Evolutionary conservation across 495 filamentous ascomycete species (phyloP).

Genomic region (Penicillium malachiteum): DNA sequence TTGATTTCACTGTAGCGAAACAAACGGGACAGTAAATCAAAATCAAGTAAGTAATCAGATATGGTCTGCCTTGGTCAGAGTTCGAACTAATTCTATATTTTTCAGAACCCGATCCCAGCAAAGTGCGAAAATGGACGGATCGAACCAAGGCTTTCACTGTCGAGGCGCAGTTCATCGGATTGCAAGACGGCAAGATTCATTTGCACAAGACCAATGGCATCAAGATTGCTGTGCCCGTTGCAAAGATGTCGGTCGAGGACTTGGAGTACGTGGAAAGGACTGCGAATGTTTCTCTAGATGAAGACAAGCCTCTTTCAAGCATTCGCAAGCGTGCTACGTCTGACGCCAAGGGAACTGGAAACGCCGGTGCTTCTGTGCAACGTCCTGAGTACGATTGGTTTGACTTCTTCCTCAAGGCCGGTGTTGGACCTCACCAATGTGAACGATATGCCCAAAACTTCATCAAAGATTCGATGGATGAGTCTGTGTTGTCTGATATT

Average conservation of each 20-base stretch:
- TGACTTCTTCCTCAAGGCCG: constrained; percentile 92
- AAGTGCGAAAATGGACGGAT: constrained; percentile 91
- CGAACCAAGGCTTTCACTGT: constrained; percentile 94
- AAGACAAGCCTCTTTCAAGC: constrained; percentile 91
- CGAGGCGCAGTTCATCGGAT: constrained; percentile 92
- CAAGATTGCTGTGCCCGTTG: constrained; percentile 92
- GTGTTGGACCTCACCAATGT: constrained; percentile 86
- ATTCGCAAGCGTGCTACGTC: constrained; percentile 46
- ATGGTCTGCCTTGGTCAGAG: not conserved
- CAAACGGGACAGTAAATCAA: constrained; percentile 66
- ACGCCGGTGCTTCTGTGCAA: constrained; percentile 56
- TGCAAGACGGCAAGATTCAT: constrained; percentile 91
- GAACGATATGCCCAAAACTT: constrained; percentile 92
- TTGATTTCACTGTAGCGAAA: constrained; percentile 56
- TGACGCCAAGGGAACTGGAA: constrained; percentile 24
- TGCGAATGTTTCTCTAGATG: constrained; percentile 87
- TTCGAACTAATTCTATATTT: constrained; percentile 16
- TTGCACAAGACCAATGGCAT: constrained; percentile 97
- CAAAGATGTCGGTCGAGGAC: constrained; percentile 94
- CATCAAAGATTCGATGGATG: constrained; percentile 88
- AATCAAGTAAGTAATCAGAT: constrained; percentile 64
- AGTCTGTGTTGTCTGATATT: constrained; percentile 84
- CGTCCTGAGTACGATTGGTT: constrained; percentile 91
- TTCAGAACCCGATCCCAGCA: constrained; percentile 77
- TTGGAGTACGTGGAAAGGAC: constrained; percentile 88